A percentile compares a stretch with the other conserved stretches of the same genome.
Conservation (phyloP, 768 basidiomycete genomes). For the Boletellus emodensis region DNA sequence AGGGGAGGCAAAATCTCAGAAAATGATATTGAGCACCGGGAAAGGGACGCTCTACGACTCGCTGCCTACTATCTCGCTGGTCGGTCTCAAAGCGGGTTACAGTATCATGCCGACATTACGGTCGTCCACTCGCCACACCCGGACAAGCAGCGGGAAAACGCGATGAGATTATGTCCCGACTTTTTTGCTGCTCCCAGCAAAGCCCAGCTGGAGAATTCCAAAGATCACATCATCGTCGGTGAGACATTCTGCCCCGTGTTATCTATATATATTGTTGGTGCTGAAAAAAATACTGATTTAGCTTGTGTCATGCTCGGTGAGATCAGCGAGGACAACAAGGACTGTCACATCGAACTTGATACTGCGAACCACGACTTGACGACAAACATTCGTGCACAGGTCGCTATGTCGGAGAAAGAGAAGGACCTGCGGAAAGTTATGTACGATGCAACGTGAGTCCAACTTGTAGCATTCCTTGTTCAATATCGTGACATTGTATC, state of each 20-base stretch:
- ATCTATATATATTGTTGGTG: neutral
- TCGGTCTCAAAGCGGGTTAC: neutral
- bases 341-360: neutral
- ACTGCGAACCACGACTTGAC: neutral
- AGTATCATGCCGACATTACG: constrained; percentile 12
- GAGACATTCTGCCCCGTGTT: neutral
- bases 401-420: constrained; percentile 4
- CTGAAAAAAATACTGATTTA: too few species aligned
- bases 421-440: constrained; percentile 3
- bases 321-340: neutral
- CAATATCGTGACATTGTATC: neutral
- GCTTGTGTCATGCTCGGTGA: constrained; percentile 7
- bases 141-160: constrained; percentile 6
- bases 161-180: constrained; percentile 13
- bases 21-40: too few species aligned
- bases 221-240: constrained; percentile 4
- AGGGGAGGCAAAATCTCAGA: too few species aligned
- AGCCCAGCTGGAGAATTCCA: constrained; percentile 9
- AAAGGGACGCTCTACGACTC: neutral
- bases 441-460: constrained; percentile 7
- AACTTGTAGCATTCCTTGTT: neutral
- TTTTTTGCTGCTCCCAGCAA: constrained; percentile 11
- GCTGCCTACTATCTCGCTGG: constrained; percentile 9
- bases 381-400: constrained; percentile 9
- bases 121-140: constrained; percentile 7